A percentile compares a stretch with the other conserved stretches of the same genome.
phyloP scores from a whole-genome alignment of 148 eudicot genomes.

The Diospyros kaki region DNA sequence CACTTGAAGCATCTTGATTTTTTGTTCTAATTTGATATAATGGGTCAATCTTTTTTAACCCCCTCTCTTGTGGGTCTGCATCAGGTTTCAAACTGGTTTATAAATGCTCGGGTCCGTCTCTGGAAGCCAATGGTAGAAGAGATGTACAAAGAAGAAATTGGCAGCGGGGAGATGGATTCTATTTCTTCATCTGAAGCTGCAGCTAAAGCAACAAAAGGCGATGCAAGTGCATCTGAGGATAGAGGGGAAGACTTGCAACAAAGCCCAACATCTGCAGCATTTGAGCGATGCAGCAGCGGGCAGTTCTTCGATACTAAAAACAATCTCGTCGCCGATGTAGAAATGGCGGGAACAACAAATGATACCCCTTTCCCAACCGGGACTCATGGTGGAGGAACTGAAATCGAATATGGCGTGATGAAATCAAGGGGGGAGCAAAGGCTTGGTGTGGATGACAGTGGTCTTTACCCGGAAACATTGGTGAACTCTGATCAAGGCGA shows the following conservation, averaged over 20 bases:
- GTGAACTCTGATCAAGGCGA: background rate
- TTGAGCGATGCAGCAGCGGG: background rate
- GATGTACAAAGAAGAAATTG: constrained; percentile 33
- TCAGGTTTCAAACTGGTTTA: constrained; percentile 88
- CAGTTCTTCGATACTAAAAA: constrained; percentile 11
- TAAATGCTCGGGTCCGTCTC: constrained; percentile 71
- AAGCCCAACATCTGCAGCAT: constrained; percentile 11
- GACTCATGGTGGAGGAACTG: background rate
- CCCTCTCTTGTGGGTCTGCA: background rate
- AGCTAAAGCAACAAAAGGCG: constrained; percentile 13
- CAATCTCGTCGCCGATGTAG: background rate
- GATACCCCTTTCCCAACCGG: background rate
- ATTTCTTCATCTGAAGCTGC: constrained; percentile 23
- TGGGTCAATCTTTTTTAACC: background rate
- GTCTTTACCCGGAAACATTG: constrained; percentile 11
- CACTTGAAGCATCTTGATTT: background rate
- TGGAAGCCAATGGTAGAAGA: constrained; percentile 82
- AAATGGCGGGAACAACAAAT: constrained; percentile 2
- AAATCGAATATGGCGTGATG: constrained; percentile 7
- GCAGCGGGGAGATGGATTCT: constrained; percentile 23
- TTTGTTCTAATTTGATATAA: constrained; percentile 1
- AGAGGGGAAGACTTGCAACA: constrained; percentile 20
- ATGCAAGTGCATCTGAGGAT: constrained; percentile 3
- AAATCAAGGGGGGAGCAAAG: constrained; percentile 11
- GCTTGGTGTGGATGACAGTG: constrained; percentile 7